Percentiles rank a stretch among this genome's conserved stretches.
Evolutionary conservation across 768 basidiomycete species (phyloP).

Genomic region (Phaeotremella fagi): DNA sequence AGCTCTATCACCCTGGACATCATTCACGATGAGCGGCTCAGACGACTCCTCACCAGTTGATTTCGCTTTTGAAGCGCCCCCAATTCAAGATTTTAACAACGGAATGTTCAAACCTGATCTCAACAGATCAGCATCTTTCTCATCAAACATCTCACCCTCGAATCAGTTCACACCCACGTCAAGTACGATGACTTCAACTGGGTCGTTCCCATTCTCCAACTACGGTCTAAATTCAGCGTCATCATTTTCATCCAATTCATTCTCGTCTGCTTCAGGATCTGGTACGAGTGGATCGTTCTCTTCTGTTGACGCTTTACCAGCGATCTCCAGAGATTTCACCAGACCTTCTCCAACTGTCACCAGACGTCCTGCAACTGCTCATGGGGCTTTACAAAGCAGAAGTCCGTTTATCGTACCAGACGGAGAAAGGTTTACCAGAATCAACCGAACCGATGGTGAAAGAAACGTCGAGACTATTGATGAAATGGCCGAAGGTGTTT

Average conservation of each 20-base stretch:
- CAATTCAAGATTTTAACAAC: neutral
- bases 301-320: conserved; percentile 39
- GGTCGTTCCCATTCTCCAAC: neutral
- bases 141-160: conserved; percentile 15
- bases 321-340: conserved; percentile 46
- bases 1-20: neutral
- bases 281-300: conserved; percentile 33
- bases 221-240: conserved; percentile 26
- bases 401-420: conserved; percentile 18
- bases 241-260: conserved; percentile 11
- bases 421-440: conserved; percentile 11
- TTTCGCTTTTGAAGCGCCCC: conserved; percentile 38
- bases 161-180: conserved; percentile 1
- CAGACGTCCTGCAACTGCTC: conserved; percentile 44
- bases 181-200: neutral
- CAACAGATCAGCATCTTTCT: neutral
- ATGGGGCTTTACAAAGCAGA: conserved; percentile 35
- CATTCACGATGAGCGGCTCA: conserved; percentile 6
- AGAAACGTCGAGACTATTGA: conserved; percentile 18
- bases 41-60: conserved; percentile 30
- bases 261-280: conserved; percentile 33
- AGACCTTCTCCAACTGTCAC: conserved; percentile 38
- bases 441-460: conserved; percentile 5
- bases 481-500: conserved; percentile 21
- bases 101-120: conserved; percentile 6